phyloP scores from a whole-genome alignment of 192 early-diverging fungal species.

The Coemansia sp. region DNA sequence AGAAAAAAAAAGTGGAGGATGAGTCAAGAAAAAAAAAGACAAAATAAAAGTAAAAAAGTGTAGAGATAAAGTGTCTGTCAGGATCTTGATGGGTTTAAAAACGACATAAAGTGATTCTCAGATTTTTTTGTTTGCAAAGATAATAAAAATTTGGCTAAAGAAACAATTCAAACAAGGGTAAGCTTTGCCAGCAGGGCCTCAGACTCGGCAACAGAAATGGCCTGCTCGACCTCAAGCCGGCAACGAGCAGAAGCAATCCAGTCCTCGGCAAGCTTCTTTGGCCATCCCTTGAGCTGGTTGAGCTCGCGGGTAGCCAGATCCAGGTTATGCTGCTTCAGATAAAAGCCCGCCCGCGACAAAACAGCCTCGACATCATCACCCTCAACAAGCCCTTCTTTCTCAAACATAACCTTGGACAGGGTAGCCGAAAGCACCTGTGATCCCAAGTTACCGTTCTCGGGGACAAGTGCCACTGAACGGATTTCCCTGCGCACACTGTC shows the following conservation, averaged over 20 bases:
- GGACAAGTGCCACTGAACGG: conserved; percentile 78
- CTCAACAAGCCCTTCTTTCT: conserved; percentile 79
- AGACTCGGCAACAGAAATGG: conserved; percentile 67
- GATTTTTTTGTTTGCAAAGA: not conserved
- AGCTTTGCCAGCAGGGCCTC: conserved; percentile 53
- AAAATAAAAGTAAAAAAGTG: not conserved
- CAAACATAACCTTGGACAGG: conserved; percentile 77
- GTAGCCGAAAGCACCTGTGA: conserved; percentile 73
- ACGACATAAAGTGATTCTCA: not conserved
- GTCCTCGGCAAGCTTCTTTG: conserved; percentile 78
- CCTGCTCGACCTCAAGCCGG: conserved; percentile 87
- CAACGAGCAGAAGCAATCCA: conserved; percentile 81
- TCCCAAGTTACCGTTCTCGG: conserved; percentile 82
- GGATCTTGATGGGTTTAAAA: not conserved
- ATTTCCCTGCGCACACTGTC: conserved; percentile 66
- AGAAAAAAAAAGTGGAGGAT: not conserved
- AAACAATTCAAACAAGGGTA: conserved; percentile 17
- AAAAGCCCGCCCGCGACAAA: conserved; percentile 73
- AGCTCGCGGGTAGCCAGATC: conserved; percentile 86
- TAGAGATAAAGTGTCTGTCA: not conserved
- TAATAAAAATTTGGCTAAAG: too few species aligned
- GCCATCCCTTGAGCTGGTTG: conserved; percentile 93
- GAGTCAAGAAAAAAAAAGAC: not conserved
- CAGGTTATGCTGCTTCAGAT: conserved; percentile 75
- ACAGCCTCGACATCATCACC: conserved; percentile 87